Conservation (phyloP, 2,329 filamentous ascomycete genomes). For the Blumeria graminis region DNA sequence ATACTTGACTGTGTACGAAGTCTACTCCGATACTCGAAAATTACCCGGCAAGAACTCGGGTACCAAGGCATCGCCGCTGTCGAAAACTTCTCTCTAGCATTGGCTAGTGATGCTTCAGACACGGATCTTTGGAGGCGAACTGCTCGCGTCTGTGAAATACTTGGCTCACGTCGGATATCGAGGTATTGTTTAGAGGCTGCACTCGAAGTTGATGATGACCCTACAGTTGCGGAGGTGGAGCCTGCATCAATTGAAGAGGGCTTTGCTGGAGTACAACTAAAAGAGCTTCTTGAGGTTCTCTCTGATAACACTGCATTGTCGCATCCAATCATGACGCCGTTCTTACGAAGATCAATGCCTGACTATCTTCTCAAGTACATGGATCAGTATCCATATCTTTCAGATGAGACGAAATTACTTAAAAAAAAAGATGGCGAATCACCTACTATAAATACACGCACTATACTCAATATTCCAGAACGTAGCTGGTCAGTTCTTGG, state of each 20-base stretch:
- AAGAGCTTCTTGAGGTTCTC: slow-evolving; percentile 27
- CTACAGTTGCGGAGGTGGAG: slow-evolving; percentile 33
- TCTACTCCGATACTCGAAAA: slow-evolving; percentile 19
- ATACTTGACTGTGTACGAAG: slow-evolving; percentile 49
- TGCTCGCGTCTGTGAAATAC: slow-evolving; percentile 31
- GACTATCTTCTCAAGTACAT: slow-evolving; percentile 26
- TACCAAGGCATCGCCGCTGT: slow-evolving; percentile 21
- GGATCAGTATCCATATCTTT: slow-evolving; percentile 38
- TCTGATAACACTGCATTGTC: slow-evolving; percentile 30
- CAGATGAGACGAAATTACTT: slow-evolving; percentile 21
- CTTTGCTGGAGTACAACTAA: slow-evolving; percentile 37
- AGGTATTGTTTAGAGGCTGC: slow-evolving; percentile 41
- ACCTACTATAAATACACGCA: slow-evolving; percentile 1
- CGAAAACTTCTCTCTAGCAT: slow-evolving; percentile 30
- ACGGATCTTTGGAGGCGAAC: slow-evolving; percentile 39
- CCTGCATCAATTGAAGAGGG: slow-evolving; percentile 38
- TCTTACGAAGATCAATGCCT: slow-evolving; percentile 26
- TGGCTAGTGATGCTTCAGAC: slow-evolving; percentile 42
- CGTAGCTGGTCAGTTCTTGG: slow-evolving; percentile 13
- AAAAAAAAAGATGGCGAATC: slow-evolving; percentile 2
- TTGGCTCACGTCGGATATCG: slow-evolving; percentile 31
- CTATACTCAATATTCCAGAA: slow-evolving; percentile 6
- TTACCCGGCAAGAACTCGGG: slow-evolving; percentile 16
- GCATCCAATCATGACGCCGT: slow-evolving; percentile 36
- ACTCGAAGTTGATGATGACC: slow-evolving; percentile 42